Base-by-base conservation (phyloP, 495 filamentous ascomycete genomes). In the Xylaria grammica region DNA sequence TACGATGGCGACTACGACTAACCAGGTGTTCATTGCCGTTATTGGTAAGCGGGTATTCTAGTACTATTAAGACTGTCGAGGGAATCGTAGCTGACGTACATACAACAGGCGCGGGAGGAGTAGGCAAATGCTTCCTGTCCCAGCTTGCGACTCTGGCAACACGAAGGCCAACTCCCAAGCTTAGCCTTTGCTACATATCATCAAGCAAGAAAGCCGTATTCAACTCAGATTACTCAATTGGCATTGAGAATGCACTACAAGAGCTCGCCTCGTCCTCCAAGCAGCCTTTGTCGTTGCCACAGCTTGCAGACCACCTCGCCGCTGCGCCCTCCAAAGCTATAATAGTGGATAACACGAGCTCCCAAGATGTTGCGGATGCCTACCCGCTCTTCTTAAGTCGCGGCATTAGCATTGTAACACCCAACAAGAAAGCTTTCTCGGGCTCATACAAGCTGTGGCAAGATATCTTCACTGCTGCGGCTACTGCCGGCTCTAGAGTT, bases 371-470 rank as follows among this genome's bases (percentile, higher is more conserved):
- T 10, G 95, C 94, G 1, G 80, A 87, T 60, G 73, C 82, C 17
- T 98, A 99, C 77, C 93, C 94, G 2, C 66, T 79, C 20, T 90
- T 94, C 74, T 84, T 99, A 62, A 80, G 82, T 60, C 81, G 85
- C 32, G 94, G 94, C 11, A 89, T 99, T 78, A 91, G 85, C 68
- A 86, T 98, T 74, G 93, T 97, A 34, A 98, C 95, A 0, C 93
- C 95, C 15, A 99, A 97, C 83, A 99, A 99, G 81, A 97, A 98
- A 77, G 94, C 90, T 4, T 98, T 99, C 77, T 94, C 91, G 3
- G 85, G 87, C 36, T 85, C 84, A 34, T 84, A 90, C 57, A 78
- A 84, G 59, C 79, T 96, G 50, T 99, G 93, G 92, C 81, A 90
- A 65, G 84, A 87, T 50, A 97, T 97, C 70, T 92, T 94, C 73